phyloP scores from a whole-genome alignment of 306 rosid species.

The Trichosanthes truncata region DNA sequence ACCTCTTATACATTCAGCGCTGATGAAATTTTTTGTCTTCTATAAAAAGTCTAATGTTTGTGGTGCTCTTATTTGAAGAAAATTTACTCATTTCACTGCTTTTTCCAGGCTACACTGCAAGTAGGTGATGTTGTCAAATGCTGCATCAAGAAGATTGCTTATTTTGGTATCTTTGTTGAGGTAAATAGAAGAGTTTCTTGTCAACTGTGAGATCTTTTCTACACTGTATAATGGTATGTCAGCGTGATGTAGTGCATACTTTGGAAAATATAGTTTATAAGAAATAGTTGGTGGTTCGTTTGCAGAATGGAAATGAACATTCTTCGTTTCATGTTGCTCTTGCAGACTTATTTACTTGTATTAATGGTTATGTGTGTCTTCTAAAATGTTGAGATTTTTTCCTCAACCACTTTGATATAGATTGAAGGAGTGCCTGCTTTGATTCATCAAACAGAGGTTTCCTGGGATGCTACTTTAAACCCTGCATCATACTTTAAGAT shows the following conservation, averaged over 20 bases:
- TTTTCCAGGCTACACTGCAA: conserved; percentile 70
- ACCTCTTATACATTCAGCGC: background rate
- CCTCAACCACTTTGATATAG: conserved; percentile 28
- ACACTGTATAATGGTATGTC: background rate
- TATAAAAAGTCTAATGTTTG: background rate
- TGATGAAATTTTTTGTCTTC: background rate
- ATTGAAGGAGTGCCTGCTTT: conserved; percentile 81
- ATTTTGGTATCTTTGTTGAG: conserved; percentile 94
- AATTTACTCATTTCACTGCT: conserved; percentile 10
- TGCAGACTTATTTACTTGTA: background rate
- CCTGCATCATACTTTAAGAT: conserved; percentile 67
- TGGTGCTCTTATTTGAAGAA: background rate
- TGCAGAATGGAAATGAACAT: background rate
- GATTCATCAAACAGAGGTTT: conserved; percentile 85
- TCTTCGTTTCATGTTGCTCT: background rate
- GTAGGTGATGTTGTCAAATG: conserved; percentile 88
- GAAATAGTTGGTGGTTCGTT: background rate
- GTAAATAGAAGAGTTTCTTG: conserved; percentile 29
- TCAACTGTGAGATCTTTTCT: background rate
- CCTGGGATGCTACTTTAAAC: conserved; percentile 86
- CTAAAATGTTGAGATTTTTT: conserved; percentile 1
- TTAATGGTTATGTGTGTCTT: background rate
- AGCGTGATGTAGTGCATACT: background rate
- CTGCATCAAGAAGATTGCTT: conserved; percentile 65
- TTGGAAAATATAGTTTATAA: background rate